Percentiles rank a stretch among this genome's conserved stretches.
phyloP scores from a whole-genome alignment of 2,329 filamentous ascomycete genomes.

The Hirsutella minnesotensis region DNA sequence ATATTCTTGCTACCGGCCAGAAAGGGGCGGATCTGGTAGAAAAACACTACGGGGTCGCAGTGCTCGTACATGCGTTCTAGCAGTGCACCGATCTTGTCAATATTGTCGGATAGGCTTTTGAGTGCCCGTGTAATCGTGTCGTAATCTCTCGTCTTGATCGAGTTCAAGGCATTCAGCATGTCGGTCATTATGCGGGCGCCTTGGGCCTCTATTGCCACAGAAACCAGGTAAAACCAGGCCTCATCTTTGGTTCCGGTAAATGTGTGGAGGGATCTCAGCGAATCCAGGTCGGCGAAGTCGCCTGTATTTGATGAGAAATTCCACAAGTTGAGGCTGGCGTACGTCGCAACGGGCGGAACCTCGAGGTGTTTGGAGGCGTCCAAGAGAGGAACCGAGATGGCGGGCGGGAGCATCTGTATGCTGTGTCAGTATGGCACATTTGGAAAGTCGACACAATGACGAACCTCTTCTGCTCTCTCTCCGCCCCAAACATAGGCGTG shows the following conservation, averaged over 20 bases:
- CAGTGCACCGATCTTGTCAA: conserved; percentile 55
- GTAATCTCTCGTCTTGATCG: conserved; percentile 50
- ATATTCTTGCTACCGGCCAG: conserved; percentile 90
- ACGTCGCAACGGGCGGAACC: conserved; percentile 78
- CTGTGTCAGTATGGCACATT: too few species aligned
- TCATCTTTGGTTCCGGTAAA: conserved; percentile 85
- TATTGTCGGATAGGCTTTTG: conserved; percentile 49
- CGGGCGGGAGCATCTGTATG: conserved; percentile 52
- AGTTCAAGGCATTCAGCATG: conserved; percentile 66
- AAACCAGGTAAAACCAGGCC: conserved; percentile 89
- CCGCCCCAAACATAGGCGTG: conserved; percentile 90
- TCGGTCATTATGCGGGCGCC: conserved; percentile 63
- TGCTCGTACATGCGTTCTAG: conserved; percentile 80
- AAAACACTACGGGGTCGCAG: conserved; percentile 80
- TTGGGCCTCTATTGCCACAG: conserved; percentile 78
- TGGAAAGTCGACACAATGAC: too few species aligned
- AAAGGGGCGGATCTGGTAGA: conserved; percentile 77
- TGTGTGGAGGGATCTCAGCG: conserved; percentile 61
- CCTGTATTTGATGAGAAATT: conserved; percentile 55
- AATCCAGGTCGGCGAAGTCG: conserved; percentile 53
- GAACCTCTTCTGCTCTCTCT: conserved; percentile 58
- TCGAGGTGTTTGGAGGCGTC: conserved; percentile 61
- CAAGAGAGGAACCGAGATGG: conserved; percentile 68
- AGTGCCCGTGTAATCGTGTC: conserved; percentile 51
- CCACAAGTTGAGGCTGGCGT: conserved; percentile 79